Evolutionary conservation across 2,329 filamentous ascomycete genomes (phyloP).

Genomic region (Gaeumannomyces tritici): DNA sequence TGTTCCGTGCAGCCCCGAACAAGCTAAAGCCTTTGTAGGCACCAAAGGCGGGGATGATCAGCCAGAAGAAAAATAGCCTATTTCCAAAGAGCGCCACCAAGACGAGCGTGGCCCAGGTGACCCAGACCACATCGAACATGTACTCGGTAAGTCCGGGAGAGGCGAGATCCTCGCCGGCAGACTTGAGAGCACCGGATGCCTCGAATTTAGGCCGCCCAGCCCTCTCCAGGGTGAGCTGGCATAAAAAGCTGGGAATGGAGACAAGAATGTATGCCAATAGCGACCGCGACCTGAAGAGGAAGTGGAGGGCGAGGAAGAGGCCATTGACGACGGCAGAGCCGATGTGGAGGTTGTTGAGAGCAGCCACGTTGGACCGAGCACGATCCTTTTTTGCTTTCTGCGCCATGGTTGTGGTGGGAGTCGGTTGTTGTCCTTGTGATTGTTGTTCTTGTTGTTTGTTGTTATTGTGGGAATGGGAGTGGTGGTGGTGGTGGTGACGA

Average conservation of each 20-base stretch:
- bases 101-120: constrained; percentile 73
- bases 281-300: constrained; percentile 55
- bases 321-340: constrained; percentile 63
- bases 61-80: constrained; percentile 54
- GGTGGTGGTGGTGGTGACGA: neutral
- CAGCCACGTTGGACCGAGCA: constrained; percentile 68
- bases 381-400: constrained; percentile 55
- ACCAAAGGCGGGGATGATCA: constrained; percentile 44
- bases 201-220: constrained; percentile 71
- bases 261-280: constrained; percentile 61
- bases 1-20: constrained; percentile 42
- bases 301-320: constrained; percentile 64
- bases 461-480: too few relatives aligned
- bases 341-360: constrained; percentile 74
- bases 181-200: constrained; percentile 56
- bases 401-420: constrained; percentile 34
- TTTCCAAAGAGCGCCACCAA: constrained; percentile 74
- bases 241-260: constrained; percentile 63
- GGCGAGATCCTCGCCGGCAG: constrained; percentile 77
- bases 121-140: constrained; percentile 95
- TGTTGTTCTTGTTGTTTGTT: neutral
- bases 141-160: constrained; percentile 88
- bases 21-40: constrained; percentile 43
- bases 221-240: constrained; percentile 78
- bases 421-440: neutral